A percentile compares a stretch with the other conserved stretches of the same genome.
Conservation (phyloP, 2,329 filamentous ascomycete species). For the Colletotrichum tanaceti region DNA sequence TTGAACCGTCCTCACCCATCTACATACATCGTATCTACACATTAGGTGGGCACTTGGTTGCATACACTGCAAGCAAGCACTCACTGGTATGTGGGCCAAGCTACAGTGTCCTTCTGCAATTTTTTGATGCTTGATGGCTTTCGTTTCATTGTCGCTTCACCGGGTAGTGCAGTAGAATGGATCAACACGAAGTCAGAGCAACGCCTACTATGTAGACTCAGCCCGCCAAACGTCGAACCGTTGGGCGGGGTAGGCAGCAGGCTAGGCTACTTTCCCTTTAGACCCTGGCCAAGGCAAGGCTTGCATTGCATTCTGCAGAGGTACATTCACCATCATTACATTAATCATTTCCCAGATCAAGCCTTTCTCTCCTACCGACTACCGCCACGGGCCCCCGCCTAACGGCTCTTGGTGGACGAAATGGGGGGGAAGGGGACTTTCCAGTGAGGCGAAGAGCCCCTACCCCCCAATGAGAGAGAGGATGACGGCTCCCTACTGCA, state of each 20-base stretch:
- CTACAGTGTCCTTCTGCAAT: too few species aligned
- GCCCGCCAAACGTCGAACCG: not conserved
- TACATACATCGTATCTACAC: too few species aligned
- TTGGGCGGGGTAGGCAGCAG: not conserved
- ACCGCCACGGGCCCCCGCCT: not conserved
- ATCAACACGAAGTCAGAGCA: too few species aligned
- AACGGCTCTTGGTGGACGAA: not conserved
- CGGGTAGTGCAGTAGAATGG: too few species aligned
- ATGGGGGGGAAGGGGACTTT: not conserved
- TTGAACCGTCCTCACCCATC: too few species aligned
- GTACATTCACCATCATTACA: not conserved
- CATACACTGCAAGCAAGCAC: too few species aligned
- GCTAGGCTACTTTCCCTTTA: not conserved
- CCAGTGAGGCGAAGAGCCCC: not conserved
- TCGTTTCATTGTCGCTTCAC: too few species aligned
- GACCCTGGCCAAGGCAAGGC: not conserved
- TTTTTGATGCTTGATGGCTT: too few species aligned
- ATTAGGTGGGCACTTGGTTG: too few species aligned
- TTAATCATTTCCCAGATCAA: slow-evolving; percentile 5
- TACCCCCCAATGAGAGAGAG: not conserved
- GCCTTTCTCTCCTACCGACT: not conserved
- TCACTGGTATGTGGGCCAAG: too few species aligned
- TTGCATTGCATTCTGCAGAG: not conserved
- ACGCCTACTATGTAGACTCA: too few species aligned
- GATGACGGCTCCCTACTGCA: not conserved